Evolutionary conservation across 106 monocot species (phyloP).

Genomic region (Chionographis japonica): DNA sequence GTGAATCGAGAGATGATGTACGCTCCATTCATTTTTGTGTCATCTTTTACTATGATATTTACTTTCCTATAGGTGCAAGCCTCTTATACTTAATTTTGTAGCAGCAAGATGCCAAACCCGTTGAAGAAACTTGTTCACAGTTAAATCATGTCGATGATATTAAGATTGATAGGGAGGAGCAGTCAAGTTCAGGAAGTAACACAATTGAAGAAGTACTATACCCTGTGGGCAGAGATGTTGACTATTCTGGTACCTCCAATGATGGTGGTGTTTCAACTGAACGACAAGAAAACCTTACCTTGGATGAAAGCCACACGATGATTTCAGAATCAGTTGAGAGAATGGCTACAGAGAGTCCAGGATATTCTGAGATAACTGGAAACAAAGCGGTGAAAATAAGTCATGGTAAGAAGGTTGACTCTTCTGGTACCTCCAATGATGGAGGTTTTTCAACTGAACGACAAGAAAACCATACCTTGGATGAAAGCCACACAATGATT

Average conservation of each 20-base stretch:
- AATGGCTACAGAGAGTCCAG: not conserved
- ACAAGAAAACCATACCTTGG: constrained; percentile 4
- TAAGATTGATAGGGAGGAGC: constrained; percentile 7
- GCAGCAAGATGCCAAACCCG: constrained; percentile 26
- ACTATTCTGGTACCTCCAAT: not conserved
- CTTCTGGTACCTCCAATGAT: too few relatives aligned
- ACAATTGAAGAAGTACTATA: not conserved
- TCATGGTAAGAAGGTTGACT: constrained; percentile 12
- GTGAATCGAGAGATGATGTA: constrained; percentile 12
- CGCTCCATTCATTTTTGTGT: constrained; percentile 1
- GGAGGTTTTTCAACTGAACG: not conserved
- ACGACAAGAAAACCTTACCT: constrained; percentile 6
- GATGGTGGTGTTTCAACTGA: constrained; percentile 1
- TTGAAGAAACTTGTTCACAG: constrained; percentile 20
- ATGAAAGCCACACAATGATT: not conserved
- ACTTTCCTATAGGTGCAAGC: not conserved
- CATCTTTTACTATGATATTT: not conserved
- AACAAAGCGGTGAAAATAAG: not conserved
- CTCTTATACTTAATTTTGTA: constrained; percentile 9
- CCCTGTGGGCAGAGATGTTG: constrained; percentile 7
- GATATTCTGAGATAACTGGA: constrained; percentile 7
- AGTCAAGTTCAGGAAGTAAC: constrained; percentile 11
- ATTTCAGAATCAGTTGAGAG: constrained; percentile 5
- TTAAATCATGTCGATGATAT: constrained; percentile 9
- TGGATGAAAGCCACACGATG: not conserved